Conservation (phyloP, 257 asterid species). For the Agastache rugosa region DNA sequence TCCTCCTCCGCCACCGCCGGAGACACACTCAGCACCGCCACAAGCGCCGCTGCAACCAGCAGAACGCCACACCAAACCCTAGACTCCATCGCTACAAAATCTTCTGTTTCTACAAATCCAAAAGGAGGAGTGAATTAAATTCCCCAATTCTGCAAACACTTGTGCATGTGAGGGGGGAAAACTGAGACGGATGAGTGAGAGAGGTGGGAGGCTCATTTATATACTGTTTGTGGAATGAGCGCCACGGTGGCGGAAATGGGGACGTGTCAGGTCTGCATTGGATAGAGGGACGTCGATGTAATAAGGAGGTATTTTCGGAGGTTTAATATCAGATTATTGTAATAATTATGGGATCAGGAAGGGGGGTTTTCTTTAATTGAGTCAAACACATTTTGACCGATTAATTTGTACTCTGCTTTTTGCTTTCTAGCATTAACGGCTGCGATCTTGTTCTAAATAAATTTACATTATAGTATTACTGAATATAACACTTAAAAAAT, state of each 20-base stretch:
- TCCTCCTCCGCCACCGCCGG: slow-evolving; percentile 50
- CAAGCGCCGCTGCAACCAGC: slow-evolving; percentile 35
- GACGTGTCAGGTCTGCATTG: slow-evolving; percentile 47
- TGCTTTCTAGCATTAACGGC: neutral
- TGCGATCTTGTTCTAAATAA: neutral
- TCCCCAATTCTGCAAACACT: slow-evolving; percentile 33
- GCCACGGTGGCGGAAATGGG: slow-evolving; percentile 38
- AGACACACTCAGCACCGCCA: slow-evolving; percentile 34
- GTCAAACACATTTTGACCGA: neutral
- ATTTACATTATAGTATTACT: neutral
- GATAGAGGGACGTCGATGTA: slow-evolving; percentile 47
- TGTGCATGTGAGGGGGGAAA: slow-evolving; percentile 40
- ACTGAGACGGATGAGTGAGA: slow-evolving; percentile 19
- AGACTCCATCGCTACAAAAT: slow-evolving; percentile 44
- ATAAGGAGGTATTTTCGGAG: slow-evolving; percentile 12
- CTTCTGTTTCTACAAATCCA: neutral
- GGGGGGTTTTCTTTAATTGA: slow-evolving; percentile 7
- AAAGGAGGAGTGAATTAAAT: neutral
- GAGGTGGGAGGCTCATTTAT: slow-evolving; percentile 19
- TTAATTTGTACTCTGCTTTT: neutral
- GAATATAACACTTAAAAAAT: neutral
- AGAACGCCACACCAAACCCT: slow-evolving; percentile 44
- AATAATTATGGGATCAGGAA: slow-evolving; percentile 4
- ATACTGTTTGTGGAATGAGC: slow-evolving; percentile 37
- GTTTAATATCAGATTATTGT: slow-evolving; percentile 23